Base-by-base conservation (phyloP, 257 asterid genomes). In the Ballota nigra region DNA sequence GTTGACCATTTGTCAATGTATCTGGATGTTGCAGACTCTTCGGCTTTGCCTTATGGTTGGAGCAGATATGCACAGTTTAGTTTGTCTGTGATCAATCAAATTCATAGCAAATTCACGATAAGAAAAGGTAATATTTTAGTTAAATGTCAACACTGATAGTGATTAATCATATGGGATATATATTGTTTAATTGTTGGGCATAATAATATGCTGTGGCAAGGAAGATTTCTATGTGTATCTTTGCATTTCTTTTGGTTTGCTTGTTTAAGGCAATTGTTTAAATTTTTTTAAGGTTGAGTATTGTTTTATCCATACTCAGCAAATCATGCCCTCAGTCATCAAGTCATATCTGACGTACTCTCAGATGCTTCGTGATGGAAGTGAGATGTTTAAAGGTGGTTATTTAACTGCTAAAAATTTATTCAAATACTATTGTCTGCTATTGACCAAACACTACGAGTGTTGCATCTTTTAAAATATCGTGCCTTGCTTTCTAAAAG, bases 41-140 rank as follows among this genome's bases (percentile, higher is more conserved):
- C 85, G 29, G 41, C 76, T 53, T 74, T 88, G 86, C 95, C 97
- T 24, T 87, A 87, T 80, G 96, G 96, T 38, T 91, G 97, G 97
- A 89, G 89, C 81, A 82, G 95, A 87, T 81, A 79, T 79, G 96
- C 97, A 13, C 97, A 88, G 72, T 91, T 91, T 82, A 89, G 95
- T 76, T 78, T 90, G 73, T 85, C 92, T 8, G 90, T 88, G 66
- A 33, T 85, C 52, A 88, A 90, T 81, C 96, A 85, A 71, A 74
- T 86, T 68, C 86, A 86, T 65, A 85, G 71, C 87, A 88, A 88
- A 80, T 85, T 63, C 77, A 88, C 96, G 3, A 82, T 86, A 43
- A 85, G 84, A 57, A 90, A 90, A 82, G 97, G 96, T 88, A 65
- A 62, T 66, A 19, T 26, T 64, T 77, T 69, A 24, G 40, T 69